Percentiles rank a stretch among this genome's conserved stretches.
These are phyloP conservation scores for Xylariaceae sp. DNA, from an alignment of 2,329 filamentous ascomycete species.

Conservation along the genomic window DNA sequence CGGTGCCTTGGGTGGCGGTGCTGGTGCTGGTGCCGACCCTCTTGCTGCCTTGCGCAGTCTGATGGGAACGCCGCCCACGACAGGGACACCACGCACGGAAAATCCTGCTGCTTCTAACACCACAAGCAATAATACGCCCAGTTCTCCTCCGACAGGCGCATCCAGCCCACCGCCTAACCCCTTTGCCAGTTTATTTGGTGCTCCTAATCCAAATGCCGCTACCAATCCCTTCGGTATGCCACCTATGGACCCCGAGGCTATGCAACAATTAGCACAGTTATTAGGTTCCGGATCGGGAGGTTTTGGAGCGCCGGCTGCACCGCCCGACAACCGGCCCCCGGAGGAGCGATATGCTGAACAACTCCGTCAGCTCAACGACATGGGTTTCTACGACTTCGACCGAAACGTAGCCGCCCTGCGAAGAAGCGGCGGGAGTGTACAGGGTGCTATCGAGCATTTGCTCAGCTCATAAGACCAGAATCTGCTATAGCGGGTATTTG, in stretches of 20 bases:
- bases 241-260: slow-evolving; percentile 52
- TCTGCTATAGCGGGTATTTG: too few species aligned
- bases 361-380: slow-evolving; percentile 87
- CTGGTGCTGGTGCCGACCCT: slow-evolving; percentile 38
- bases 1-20: slow-evolving; percentile 17
- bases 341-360: slow-evolving; percentile 93
- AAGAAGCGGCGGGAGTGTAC: slow-evolving; percentile 87
- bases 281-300: slow-evolving; percentile 41
- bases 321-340: slow-evolving; percentile 80
- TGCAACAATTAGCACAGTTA: slow-evolving; percentile 54
- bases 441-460: slow-evolving; percentile 82
- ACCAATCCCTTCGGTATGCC: slow-evolving; percentile 42
- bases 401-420: slow-evolving; percentile 84
- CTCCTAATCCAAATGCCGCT: slow-evolving; percentile 28
- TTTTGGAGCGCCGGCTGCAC: slow-evolving; percentile 43
- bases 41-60: slow-evolving; percentile 40
- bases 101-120: slow-evolving; percentile 28
- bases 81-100: slow-evolving; percentile 4
- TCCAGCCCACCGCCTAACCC: slow-evolving; percentile 55
- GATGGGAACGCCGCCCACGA: background rate
- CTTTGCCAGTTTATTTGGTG: slow-evolving; percentile 63
- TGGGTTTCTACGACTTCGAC: slow-evolving; percentile 98
- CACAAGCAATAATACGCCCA: slow-evolving; percentile 26
- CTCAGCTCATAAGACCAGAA: slow-evolving; percentile 36
- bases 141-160: slow-evolving; percentile 23